Evolutionary conservation across 306 rosid genomes (phyloP), one percentile per base, ranked within the genome.

Genomic region (Aeschynomene evenia): DNA sequence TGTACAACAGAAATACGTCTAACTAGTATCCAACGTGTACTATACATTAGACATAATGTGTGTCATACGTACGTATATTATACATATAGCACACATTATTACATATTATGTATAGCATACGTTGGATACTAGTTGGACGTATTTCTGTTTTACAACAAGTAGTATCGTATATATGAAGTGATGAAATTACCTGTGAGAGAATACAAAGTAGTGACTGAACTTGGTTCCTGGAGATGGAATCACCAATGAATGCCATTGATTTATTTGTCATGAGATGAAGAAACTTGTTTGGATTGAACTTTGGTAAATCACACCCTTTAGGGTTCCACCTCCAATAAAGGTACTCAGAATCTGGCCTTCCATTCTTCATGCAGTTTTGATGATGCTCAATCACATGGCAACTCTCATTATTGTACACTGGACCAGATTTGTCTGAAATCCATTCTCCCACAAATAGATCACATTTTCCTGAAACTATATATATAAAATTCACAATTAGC

Each of bases 291-390:
- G 97, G 83, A 73, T 82, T 70, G 65, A 94, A 88, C 83, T 73
- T 87, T 2, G 92, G 91, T 9, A 94, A 19, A 10, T 82, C 73
- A 74, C 95, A 94, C 73, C 77, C 85, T 22, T 68, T 33, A 31
- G 98, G 98, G 9, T 4, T 83, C 98, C 98, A 90, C 63, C 86
- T 78, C 98, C 98, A 94, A 76, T 88, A 64, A 31, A 90, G 85
- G 76, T 83, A 94, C n/a, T 69, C 89, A 1, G 87, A 79, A 78
- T 94, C 97, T 2, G 92, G 88, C 2, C 95, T 87, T 42, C 98
- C 98, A 65, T 90, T 94, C 18, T 48, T 85, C 83, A 90, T 85
- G 64, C 98, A 94, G 58, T 94, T 82, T 74, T 94, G 98, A 80
- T 87, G 97, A 71, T 75, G 67, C 63, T 90, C 97, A 33, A 94